These are phyloP conservation scores for Toxicodendron radicans DNA, from an alignment of 345 rosid genomes.

Conservation along the genomic window DNA sequence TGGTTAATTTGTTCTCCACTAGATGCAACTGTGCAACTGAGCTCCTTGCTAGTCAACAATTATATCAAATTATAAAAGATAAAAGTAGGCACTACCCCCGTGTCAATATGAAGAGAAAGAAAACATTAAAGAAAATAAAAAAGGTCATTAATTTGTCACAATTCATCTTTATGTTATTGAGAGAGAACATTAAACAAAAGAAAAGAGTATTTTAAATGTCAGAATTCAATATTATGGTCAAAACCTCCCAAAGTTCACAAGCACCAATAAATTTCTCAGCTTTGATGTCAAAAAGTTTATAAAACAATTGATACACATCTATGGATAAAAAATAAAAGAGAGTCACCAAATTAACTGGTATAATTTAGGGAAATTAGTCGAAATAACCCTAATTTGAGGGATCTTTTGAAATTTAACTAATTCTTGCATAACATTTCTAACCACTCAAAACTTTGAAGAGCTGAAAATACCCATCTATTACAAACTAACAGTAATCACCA, in stretches of 20 bases:
- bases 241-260: background rate
- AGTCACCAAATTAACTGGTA: background rate
- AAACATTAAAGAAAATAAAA: background rate
- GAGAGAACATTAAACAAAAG: background rate
- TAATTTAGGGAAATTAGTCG: no score
- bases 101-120: background rate
- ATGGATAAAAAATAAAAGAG: background rate
- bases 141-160: no score
- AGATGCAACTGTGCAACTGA: conserved; percentile 1
- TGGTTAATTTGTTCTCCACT: background rate
- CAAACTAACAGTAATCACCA: no score
- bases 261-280: background rate
- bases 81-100: background rate
- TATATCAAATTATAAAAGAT: background rate
- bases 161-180: background rate
- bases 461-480: no score
- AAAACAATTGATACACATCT: background rate
- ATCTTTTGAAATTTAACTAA: no score
- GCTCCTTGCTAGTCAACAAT: background rate
- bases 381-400: no score
- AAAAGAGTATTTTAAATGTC: background rate
- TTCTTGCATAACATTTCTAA: no score
- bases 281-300: background rate
- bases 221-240: background rate
- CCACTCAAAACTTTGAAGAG: no score